Evolutionary conservation across 768 basidiomycete genomes (phyloP).

Genomic region (Lentinus brumalis): DNA sequence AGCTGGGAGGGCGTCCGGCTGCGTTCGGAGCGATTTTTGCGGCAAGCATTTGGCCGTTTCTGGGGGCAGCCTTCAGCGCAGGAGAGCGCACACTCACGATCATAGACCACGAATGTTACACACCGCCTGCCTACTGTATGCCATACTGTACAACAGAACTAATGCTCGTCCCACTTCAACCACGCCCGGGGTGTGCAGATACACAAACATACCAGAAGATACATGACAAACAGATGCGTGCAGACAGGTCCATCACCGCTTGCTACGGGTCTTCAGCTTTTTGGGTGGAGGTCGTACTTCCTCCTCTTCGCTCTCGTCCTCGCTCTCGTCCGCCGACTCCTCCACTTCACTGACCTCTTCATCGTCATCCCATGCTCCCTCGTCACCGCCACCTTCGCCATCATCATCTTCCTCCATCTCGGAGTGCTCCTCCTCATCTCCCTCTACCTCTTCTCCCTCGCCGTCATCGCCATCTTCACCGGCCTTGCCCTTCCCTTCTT

Average conservation of each 20-base stretch:
- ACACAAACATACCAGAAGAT: neutral
- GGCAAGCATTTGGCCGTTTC: slow-evolving; percentile 31
- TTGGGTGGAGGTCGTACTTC: slow-evolving; percentile 49
- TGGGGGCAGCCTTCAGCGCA: slow-evolving; percentile 12
- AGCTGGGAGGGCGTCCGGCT: slow-evolving; percentile 92
- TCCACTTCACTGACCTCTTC: slow-evolving; percentile 64
- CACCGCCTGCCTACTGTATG: neutral
- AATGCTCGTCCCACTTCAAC: neutral
- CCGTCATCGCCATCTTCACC: slow-evolving; percentile 41
- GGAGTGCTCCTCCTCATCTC: slow-evolving; percentile 46
- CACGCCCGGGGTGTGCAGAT: neutral
- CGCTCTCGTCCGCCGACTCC: slow-evolving; percentile 41
- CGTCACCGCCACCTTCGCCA: slow-evolving; percentile 31
- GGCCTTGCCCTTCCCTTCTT: slow-evolving; percentile 42
- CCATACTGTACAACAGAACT: slow-evolving; percentile 10
- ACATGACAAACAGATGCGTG: neutral
- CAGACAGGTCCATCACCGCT: slow-evolving; percentile 36
- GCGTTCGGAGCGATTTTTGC: slow-evolving; percentile 64
- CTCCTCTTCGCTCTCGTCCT: slow-evolving; percentile 51
- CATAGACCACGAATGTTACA: neutral
- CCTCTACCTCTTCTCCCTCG: slow-evolving; percentile 51
- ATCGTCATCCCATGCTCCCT: slow-evolving; percentile 54
- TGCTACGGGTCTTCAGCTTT: slow-evolving; percentile 52
- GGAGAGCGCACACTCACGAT: slow-evolving; percentile 4
- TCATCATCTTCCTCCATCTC: slow-evolving; percentile 39